These are phyloP conservation scores for Apiospora phragmitis DNA, from an alignment of 2,329 filamentous ascomycete genomes.

Conservation along the genomic window DNA sequence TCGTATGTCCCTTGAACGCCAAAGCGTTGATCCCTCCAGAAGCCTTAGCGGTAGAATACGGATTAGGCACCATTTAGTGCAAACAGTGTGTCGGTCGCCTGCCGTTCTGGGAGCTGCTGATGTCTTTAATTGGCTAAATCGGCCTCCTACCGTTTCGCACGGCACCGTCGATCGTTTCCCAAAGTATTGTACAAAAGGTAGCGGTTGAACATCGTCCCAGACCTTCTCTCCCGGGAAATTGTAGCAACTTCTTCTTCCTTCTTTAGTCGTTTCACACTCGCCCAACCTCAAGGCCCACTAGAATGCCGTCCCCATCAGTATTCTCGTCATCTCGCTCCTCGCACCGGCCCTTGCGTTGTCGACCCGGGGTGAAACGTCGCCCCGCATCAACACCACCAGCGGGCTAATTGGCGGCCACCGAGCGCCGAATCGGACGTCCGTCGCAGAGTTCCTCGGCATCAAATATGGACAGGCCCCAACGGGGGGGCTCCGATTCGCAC, in stretches of 20 bases:
- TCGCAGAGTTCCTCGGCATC: constrained; percentile 14
- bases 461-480: constrained; percentile 12
- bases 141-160: neutral
- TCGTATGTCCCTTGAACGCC: neutral
- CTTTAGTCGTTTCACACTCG: neutral
- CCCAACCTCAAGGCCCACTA: too few species aligned
- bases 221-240: neutral
- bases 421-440: constrained; percentile 1
- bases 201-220: neutral
- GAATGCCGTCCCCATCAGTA: neutral
- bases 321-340: neutral
- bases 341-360: neutral
- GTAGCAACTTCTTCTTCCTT: neutral
- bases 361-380: neutral
- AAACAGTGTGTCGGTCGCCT: too few species aligned
- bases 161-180: neutral
- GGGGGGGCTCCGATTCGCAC: constrained; percentile 11
- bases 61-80: neutral
- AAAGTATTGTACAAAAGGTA: neutral
- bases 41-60: neutral
- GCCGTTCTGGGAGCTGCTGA: neutral
- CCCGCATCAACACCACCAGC: constrained; percentile 13
- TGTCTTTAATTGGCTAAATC: neutral
- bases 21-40: neutral
- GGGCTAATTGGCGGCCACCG: constrained; percentile 11